Base-by-base conservation (phyloP, 2,329 filamentous ascomycete species). In the Sarocladium strictum region DNA sequence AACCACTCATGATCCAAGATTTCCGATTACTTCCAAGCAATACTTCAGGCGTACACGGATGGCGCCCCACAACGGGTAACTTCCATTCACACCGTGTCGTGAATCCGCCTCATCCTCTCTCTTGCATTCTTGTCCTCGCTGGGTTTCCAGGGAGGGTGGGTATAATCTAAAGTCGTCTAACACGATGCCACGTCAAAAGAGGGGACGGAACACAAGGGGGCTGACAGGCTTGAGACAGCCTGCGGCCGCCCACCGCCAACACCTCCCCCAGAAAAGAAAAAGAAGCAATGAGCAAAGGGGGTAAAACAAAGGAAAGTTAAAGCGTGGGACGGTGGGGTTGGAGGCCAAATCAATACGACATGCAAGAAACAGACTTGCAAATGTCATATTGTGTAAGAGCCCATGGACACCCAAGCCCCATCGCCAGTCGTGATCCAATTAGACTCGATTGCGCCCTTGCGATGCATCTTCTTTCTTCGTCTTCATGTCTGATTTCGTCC, bases 101-200 rank as follows among this genome's bases (percentile, higher is more conserved):
- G 21, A n/a, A 43, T 21, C 38, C 19, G 21, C 17, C 7, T 21
- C 9, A 6, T 27, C 43, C 7, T 24, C n/a, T 27, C 43, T 9
- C 43, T 14, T 27, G n/a, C 43, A 23, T 47, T 47, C 9, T 47
- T 4, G 17, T 19, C 38, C 38, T 29, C 43, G 43, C 43, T 26
- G 43, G n/a, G 29, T 47, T 12, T 47, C 14, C 24, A 47, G 43
- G 24, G 21, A 47, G 43, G 43, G 43, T 14, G 43, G 43, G 43
- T 47, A 47, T 47, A 47, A 47, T 47, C 43, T 47, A 47, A 47
- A 47, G 43, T 29, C 43, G 43, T 47, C 43, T 47, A 47, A 47
- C 43, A 47, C 17, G 27, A 47, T 47, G 43, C 43, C 43, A 47
- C 43, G 43, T 47, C 43, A 47, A 43, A 15, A 27, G 43, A 47